Percentiles rank a stretch among this genome's conserved stretches.
These are phyloP conservation scores for Flaveria bidentis DNA, from an alignment of 129 eudicot genomes.

Conservation along the genomic window DNA sequence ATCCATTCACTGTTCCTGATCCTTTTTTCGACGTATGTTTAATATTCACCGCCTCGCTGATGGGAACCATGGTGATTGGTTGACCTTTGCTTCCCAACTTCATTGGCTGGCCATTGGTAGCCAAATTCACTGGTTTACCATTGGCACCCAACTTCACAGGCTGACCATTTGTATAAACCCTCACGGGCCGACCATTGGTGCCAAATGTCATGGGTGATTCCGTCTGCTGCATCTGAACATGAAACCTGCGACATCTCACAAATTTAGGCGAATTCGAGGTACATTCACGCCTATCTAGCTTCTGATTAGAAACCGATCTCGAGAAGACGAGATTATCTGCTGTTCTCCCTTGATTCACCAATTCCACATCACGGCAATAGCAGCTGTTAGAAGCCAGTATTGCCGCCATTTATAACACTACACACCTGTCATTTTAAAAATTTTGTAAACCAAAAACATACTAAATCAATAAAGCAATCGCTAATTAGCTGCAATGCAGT, in stretches of 20 bases:
- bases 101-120: constrained; percentile 49
- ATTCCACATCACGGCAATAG: constrained; percentile 53
- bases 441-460: constrained; percentile 23
- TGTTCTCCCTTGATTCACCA: constrained; percentile 46
- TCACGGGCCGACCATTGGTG: constrained; percentile 48
- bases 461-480: constrained; percentile 6
- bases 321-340: constrained; percentile 49
- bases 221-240: constrained; percentile 55
- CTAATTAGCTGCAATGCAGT: constrained; percentile 21
- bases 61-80: constrained; percentile 64
- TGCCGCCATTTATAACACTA: constrained; percentile 60
- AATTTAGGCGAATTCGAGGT: constrained; percentile 21
- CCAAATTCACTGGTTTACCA: constrained; percentile 51
- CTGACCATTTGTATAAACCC: constrained; percentile 52
- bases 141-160: constrained; percentile 44
- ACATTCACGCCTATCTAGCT: constrained; percentile 31
- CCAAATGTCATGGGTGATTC: constrained; percentile 51
- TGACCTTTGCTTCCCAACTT: constrained; percentile 60
- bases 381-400: constrained; percentile 77
- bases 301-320: constrained; percentile 42
- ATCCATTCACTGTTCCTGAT: constrained; percentile 41
- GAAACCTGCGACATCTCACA: constrained; percentile 28
- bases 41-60: constrained; percentile 53
- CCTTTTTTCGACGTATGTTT: constrained; percentile 28
- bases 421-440: constrained; percentile 35